phyloP scores from a whole-genome alignment of 106 monocot species.

The Dendrobium chrysotoxum region DNA sequence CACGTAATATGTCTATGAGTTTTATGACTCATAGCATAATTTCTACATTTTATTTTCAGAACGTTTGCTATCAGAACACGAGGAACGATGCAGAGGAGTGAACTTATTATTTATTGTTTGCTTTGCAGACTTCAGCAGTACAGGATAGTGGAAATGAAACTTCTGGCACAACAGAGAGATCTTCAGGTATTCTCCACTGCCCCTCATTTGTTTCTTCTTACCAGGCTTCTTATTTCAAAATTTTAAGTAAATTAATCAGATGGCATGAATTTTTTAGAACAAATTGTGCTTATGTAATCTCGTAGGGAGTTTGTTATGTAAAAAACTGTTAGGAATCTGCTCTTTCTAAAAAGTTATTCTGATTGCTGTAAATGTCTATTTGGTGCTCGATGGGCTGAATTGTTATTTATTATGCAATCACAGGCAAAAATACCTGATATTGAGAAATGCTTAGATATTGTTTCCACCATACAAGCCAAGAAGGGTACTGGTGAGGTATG shows the following conservation, averaged over 20 bases:
- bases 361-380: neutral
- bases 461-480: constrained; percentile 80
- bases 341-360: neutral
- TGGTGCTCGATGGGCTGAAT: neutral
- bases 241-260: neutral
- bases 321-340: neutral
- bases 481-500: constrained; percentile 86
- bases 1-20: neutral
- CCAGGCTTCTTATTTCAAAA: neutral
- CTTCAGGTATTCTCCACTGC: constrained; percentile 53
- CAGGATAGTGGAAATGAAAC: constrained; percentile 98
- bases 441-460: constrained; percentile 88
- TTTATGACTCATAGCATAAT: neutral
- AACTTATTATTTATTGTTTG: constrained; percentile 14
- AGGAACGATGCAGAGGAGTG: constrained; percentile 71
- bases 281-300: neutral
- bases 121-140: constrained; percentile 71
- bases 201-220: neutral
- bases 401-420: constrained; percentile 3
- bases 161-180: constrained; percentile 95
- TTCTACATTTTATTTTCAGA: neutral
- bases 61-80: neutral
- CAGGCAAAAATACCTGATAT: constrained; percentile 97
- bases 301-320: neutral
- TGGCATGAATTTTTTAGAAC: neutral